Evolutionary conservation across 345 rosid species (phyloP).

Genomic region (Camelina neglecta): DNA sequence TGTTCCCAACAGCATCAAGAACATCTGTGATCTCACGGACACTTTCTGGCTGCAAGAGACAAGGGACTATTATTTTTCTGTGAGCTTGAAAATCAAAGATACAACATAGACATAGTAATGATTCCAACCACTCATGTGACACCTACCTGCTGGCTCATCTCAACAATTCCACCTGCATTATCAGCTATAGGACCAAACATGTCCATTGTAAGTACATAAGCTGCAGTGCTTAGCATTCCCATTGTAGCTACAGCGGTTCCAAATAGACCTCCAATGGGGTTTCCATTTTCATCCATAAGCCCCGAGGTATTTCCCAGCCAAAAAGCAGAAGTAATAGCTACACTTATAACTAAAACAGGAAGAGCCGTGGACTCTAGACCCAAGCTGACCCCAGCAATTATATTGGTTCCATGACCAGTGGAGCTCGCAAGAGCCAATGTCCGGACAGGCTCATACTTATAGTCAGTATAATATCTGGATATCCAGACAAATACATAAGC

Average conservation of each 20-base stretch:
- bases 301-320: conserved; percentile 98
- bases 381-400: conserved; percentile 98
- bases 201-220: conserved; percentile 98
- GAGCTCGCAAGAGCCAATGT: conserved; percentile 94
- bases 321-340: conserved; percentile 78
- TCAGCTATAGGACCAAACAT: conserved; percentile 99
- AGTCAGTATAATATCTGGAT: conserved; percentile 96
- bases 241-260: conserved; percentile 99
- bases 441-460: conserved; percentile 98
- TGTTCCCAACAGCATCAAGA: conserved; percentile 98
- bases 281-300: conserved; percentile 84
- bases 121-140: conserved; percentile 8
- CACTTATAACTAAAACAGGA: conserved; percentile 90
- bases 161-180: conserved; percentile 99
- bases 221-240: conserved; percentile 99
- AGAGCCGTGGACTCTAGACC: conserved; percentile 98
- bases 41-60: conserved; percentile 77
- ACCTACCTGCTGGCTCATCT: conserved; percentile 98
- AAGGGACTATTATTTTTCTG: conserved; percentile 19
- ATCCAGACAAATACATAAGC: conserved; percentile 93
- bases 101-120: conserved; percentile 5
- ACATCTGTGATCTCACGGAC: conserved; percentile 96
- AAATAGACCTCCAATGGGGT: conserved; percentile 91
- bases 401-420: conserved; percentile 98
- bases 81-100: background rate